Base-by-base conservation (phyloP, 805 yeast genomes). In the Tetrapisispora phaffii region DNA sequence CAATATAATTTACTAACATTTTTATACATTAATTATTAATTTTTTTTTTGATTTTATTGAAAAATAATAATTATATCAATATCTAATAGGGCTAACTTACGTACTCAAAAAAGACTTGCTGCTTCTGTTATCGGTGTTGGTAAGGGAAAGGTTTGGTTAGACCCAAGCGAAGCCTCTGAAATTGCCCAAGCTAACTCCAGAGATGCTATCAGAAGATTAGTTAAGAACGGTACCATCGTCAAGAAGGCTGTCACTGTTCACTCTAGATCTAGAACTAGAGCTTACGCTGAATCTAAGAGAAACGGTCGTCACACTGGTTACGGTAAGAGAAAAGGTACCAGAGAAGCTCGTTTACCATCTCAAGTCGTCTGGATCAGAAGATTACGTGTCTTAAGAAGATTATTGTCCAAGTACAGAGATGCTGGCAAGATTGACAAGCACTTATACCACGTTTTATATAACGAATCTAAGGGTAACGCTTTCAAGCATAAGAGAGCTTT, bases 301-400 rank as follows among this genome's bases (percentile, higher is more conserved):
- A 81, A 81, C 68, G 98, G 98, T 78, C 93, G 98, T 80, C 98
- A 93, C 88, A 82, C 84, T 75, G 98, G 98, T 82, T 86, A 80
- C 88, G 98, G 98, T 93, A 93, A 93, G 88, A 89, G 98, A 83
- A 93, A 93, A 85, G 98, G 98, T 93, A 93, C 98, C 76, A 87
- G 82, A 71, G 95, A 93, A 74, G 98, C 98, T 62, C 89, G 98
- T 80, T 86, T 93, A 95, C 93, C 97, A 72, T 74, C 95, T 65
- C 90, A 86, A 75, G 96, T 87, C 62, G 77, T 93, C 69, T 93
- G 98, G 98, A 89, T 93, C 89, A 89, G 98, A 84, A 93, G 97
- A 82, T 85, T 87, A 77, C 87, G 98, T 78, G 98, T 93, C 68
- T 85, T 93, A 74, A 93, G 98, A 82, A 88, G 96, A 74, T 81